A percentile compares a stretch with the other conserved stretches of the same genome.
Conservation (phyloP, 176 grass and related monocot genomes). For the Aegilops tauschii region DNA sequence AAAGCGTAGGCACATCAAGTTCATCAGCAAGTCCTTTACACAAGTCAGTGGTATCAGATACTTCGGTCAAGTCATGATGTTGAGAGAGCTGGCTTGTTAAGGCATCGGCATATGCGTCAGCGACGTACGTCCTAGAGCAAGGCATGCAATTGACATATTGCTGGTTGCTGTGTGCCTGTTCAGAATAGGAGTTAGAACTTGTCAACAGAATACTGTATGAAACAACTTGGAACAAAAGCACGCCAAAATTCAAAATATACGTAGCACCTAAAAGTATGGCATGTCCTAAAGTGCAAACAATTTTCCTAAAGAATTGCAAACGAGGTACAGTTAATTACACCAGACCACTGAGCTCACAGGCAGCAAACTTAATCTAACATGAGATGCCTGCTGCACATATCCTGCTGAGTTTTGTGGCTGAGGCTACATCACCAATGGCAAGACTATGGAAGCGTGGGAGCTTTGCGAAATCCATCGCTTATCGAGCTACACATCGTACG, state of each 20-base stretch:
- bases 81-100: constrained; percentile 1
- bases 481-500: neutral
- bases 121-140: constrained; percentile 44
- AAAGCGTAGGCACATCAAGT: constrained; percentile 23
- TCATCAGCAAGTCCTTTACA: constrained; percentile 40
- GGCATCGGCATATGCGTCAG: neutral
- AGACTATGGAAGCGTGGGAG: neutral
- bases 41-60: constrained; percentile 18
- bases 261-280: neutral
- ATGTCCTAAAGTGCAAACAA: neutral
- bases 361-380: neutral
- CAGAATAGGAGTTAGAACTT: constrained; percentile 9
- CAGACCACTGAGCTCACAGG: neutral
- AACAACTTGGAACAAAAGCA: neutral
- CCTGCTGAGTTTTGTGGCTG: neutral
- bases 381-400: neutral
- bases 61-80: constrained; percentile 14
- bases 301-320: neutral
- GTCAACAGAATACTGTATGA: neutral
- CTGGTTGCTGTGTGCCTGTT: constrained; percentile 13
- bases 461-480: neutral
- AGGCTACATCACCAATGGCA: neutral
- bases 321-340: neutral
- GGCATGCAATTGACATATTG: constrained; percentile 35
- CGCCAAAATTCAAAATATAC: neutral